Evolutionary conservation across 176 grass and related monocot species (phyloP).

Genomic region (Zea mays): Zm-B73-REFERENCE-NAM-5.0 NC_050098.1:2646501-2647000

Average conservation of each 20-base stretch:
- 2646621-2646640: conserved; percentile 77
- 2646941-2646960: conserved; percentile 31
- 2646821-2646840: neutral
- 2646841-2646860: conserved; percentile 48
- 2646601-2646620: conserved; percentile 71
- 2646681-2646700: conserved; percentile 28
- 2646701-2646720: neutral
- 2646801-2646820: conserved; percentile 7
- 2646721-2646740: neutral
- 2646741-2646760: conserved; percentile 27
- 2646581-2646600: conserved; percentile 77
- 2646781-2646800: conserved; percentile 39
- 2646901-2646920: conserved; percentile 38
- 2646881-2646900: conserved; percentile 41
- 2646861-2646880: conserved; percentile 28
- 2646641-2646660: conserved; percentile 15
- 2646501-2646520: conserved; percentile 62
- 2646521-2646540: conserved; percentile 50
- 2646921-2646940: conserved; percentile 49
- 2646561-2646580: conserved; percentile 59
- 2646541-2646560: conserved; percentile 52
- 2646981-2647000: conserved; percentile 22
- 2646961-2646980: conserved; percentile 31
- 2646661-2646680: neutral
- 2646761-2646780: conserved; percentile 21